phyloP scores from a whole-genome alignment of 306 rosid genomes.

The Hippophae gyantsensis region DNA sequence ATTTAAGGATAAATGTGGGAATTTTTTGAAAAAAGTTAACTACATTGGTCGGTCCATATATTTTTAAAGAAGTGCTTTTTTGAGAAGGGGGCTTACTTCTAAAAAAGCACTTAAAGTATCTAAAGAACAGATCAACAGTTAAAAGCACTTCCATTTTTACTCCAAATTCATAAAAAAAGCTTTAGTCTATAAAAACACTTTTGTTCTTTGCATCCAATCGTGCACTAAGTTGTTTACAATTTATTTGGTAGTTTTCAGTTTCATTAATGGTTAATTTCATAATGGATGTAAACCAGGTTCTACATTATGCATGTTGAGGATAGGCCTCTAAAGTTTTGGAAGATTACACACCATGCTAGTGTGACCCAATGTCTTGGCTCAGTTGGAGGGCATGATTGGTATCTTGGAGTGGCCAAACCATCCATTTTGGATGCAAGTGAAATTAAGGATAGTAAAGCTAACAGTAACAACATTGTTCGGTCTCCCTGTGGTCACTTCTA shows the following conservation, averaged over 20 bases:
- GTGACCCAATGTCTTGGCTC: conserved; percentile 95
- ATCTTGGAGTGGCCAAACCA: conserved; percentile 77
- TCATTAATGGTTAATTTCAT: not conserved
- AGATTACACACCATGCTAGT: conserved; percentile 67
- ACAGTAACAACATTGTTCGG: conserved; percentile 24
- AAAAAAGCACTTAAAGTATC: no score
- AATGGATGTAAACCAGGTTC: conserved; percentile 30
- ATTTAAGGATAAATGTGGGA: not conserved
- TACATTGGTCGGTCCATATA: not conserved
- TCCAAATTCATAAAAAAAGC: no score
- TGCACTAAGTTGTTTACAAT: not conserved
- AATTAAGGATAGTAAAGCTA: conserved; percentile 13
- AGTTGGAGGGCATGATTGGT: conserved; percentile 65
- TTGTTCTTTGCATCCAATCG: no score
- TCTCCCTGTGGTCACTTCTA: conserved; percentile 47
- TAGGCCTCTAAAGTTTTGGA: conserved; percentile 41
- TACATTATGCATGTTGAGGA: conserved; percentile 61
- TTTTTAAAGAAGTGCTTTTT: not conserved
- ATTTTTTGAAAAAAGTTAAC: not conserved
- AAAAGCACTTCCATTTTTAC: no score
- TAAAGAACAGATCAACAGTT: no score
- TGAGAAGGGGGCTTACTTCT: not conserved
- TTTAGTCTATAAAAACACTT: no score
- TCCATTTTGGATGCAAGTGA: conserved; percentile 41
- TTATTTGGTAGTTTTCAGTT: not conserved